Evolutionary conservation across 2,329 filamentous ascomycete species (phyloP), one percentile per base, ranked within the genome.

Genomic region (Elsinoe batatas): DNA sequence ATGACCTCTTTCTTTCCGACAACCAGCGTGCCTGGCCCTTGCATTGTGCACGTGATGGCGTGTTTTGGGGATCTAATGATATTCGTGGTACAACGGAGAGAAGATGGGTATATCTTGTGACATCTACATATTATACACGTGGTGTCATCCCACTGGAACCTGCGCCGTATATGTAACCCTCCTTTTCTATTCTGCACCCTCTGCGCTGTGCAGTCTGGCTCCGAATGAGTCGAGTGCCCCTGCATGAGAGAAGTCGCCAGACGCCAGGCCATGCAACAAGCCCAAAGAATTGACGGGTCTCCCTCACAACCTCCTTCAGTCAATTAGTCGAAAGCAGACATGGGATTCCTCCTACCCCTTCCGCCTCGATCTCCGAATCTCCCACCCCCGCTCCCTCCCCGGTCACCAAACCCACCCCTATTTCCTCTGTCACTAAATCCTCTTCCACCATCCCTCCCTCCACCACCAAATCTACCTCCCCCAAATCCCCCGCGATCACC

Each of bases 361-460:
- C 40, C 7, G 12, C 13, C 40, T 26, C 40, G 12, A 26, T 22
- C 40, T 7, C 38, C 56, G 1, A 36, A 15, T 22, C 59, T 57
- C 12, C 62, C 63, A n/a, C 56, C 22, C 22, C 22, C 64, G 40
- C 59, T 61, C 20, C 62, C 60, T 50, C 55, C 53, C 6, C 59
- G 58, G 57, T 55, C 37, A 11, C 56, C 38, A 22, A 54, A 46
- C 33, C 57, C 36, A 8, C 42, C 56, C 17, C 53, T 49, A 36
- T 43, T 47, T n/a, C 53, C 20, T 38, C 53, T 36, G 11, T 54
- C 43, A 5, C 36, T 38, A 15, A 49, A 38, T 13, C 44, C 42
- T 13, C 53, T 33, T 6, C 54, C 56, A n/a, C 26, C 46, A 30
- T 50, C 13, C 32, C 46, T 13, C 3, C 37, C 49, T 38, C 49